Percentiles rank a stretch among this genome's conserved stretches.
Evolutionary conservation across 148 eudicot genomes (phyloP).

Genomic region (Fagopyrum tataricum): DNA sequence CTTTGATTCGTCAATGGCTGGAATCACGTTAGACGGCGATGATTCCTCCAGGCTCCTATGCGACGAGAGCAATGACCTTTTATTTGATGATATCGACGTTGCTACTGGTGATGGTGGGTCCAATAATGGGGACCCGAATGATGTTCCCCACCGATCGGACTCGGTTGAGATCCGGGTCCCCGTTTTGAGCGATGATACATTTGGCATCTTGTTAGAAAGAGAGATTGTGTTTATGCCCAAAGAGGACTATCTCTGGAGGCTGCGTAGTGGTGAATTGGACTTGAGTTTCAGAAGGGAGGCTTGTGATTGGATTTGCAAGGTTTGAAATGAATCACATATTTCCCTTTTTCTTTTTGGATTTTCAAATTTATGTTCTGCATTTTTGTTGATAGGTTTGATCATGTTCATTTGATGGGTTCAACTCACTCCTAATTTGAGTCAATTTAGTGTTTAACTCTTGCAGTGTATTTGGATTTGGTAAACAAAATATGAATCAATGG

Average conservation of each 20-base stretch:
- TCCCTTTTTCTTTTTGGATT: too few species aligned
- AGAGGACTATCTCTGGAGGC: constrained; percentile 54
- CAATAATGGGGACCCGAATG: constrained; percentile 14
- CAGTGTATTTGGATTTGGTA: background rate
- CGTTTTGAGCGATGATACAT: constrained; percentile 40
- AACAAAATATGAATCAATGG: background rate
- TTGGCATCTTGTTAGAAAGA: constrained; percentile 42
- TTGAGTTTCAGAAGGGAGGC: constrained; percentile 50
- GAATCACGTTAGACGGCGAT: background rate
- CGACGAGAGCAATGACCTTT: constrained; percentile 38
- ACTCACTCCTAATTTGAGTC: too few species aligned
- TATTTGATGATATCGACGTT: constrained; percentile 46
- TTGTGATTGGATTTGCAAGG: constrained; percentile 90
- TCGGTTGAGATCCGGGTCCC: constrained; percentile 31
- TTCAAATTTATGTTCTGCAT: background rate
- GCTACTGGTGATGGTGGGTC: background rate
- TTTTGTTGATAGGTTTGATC: constrained; percentile 7
- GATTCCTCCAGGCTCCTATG: constrained; percentile 30
- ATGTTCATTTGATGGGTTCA: constrained; percentile 7
- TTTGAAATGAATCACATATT: constrained; percentile 8
- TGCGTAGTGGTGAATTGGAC: constrained; percentile 53
- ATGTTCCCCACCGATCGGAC: background rate
- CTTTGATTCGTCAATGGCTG: constrained; percentile 1
- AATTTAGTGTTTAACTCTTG: background rate
- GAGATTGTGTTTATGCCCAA: constrained; percentile 47